These are phyloP conservation scores for Dittrichia graveolens DNA, from an alignment of 129 eudicot genomes.

Conservation along the genomic window DNA sequence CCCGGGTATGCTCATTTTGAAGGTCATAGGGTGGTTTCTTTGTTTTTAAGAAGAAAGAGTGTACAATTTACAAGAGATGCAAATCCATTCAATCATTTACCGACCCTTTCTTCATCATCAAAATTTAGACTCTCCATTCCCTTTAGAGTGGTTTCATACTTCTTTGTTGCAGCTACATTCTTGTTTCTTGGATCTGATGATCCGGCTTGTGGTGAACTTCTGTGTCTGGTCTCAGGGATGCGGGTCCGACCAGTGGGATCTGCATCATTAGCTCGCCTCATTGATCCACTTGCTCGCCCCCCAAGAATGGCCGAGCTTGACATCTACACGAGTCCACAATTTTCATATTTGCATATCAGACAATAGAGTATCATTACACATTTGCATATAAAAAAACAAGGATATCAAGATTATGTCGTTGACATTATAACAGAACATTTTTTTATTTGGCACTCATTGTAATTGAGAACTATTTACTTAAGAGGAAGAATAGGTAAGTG, in stretches of 20 bases:
- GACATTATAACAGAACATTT: not conserved
- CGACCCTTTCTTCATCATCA: slow-evolving; percentile 69
- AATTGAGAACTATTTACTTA: not conserved
- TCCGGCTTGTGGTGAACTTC: slow-evolving; percentile 44
- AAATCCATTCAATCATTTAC: slow-evolving; percentile 11
- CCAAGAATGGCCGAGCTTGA: slow-evolving; percentile 13
- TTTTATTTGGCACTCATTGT: not conserved
- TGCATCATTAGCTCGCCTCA: slow-evolving; percentile 47
- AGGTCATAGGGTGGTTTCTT: slow-evolving; percentile 10
- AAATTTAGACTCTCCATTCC: slow-evolving; percentile 76
- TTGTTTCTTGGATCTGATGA: slow-evolving; percentile 64
- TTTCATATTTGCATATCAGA: not conserved
- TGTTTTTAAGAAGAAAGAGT: slow-evolving; percentile 22
- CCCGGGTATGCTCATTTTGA: slow-evolving; percentile 3
- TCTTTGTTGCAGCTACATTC: slow-evolving; percentile 47
- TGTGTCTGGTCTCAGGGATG: slow-evolving; percentile 48
- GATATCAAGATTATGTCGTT: not conserved
- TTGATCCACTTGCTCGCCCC: slow-evolving; percentile 66
- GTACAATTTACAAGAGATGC: slow-evolving; percentile 46
- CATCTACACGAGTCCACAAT: slow-evolving; percentile 18
- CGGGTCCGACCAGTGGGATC: slow-evolving; percentile 35
- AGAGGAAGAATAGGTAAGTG: not conserved
- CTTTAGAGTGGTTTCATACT: slow-evolving; percentile 72
- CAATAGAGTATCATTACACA: not conserved
- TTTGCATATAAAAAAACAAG: not conserved